Base-by-base conservation (phyloP, 441 rosid genomes). In the Pelargonium fulgidum region DNA sequence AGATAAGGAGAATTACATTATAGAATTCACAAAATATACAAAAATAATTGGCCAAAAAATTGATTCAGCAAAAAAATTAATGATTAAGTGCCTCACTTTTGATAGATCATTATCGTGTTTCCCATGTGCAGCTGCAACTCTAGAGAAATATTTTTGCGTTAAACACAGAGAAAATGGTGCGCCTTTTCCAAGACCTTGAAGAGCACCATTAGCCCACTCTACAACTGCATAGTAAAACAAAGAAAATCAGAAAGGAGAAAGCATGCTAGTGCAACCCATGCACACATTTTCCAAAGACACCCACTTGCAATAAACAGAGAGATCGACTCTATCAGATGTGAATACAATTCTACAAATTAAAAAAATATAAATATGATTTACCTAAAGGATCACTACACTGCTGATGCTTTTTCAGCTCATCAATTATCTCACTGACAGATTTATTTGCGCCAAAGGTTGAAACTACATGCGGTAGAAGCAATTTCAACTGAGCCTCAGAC, bases 141-240 rank as follows among this genome's bases (percentile, higher is more conserved):
- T 81, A 14, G 91, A 85, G 85, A 88, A 89, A 73, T 86, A 81
- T 22, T 75, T 80, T 17, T 87, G 83, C 11, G 92, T 87, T 74
- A 89, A 77, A 85, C 76, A 77, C 24, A 92, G 96, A 76, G 97
- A 89, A 76, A 92, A 92, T 4, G 97, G 96, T 20, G 96, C 90
- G 61, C 91, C 94, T 79, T 86, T 89, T 68, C 74, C 85, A 70
- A 89, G 79, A 64, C 89, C 92, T 76, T 89, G 89, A 71, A 88
- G 84, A 68, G 94, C 92, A 63, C 88, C 92, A 14, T 73, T 85
- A 47, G 94, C 97, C 97, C 96, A 92, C 75, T 85, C 86, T 5
- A 39, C 84, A 71, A 87, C 97, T 92, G 82, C 19, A 62, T 20
- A 19, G 39, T 14, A 61, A 68, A 26, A 7, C 48, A 69, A 33